Base-by-base conservation (phyloP, 2,329 filamentous ascomycete genomes). In the Amauroascus niger region DNA sequence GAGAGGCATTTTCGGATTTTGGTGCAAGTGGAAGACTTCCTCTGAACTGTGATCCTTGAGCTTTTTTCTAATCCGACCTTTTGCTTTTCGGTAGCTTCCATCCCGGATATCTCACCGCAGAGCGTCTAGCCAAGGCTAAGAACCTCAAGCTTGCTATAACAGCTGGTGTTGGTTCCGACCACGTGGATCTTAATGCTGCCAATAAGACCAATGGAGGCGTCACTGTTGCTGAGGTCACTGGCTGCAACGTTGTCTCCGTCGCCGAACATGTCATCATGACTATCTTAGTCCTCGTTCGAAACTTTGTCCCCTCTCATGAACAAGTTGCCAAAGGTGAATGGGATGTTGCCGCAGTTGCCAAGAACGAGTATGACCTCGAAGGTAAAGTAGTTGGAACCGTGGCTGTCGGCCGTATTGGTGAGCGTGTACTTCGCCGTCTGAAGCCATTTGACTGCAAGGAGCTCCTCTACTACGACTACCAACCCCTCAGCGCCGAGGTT, bases 251-350 rank as follows among this genome's bases (percentile, higher is more conserved):
- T 65, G 90, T 96, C 65, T 97, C 93, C 49, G 93, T 98, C 60
- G 93, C 93, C 57, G 93, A 98, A 82, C 93, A 98, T 77, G 93
- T 98, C 64, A 76, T 98, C 76, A 97, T 98, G 93, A 98, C 93
- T 71, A 97, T 97, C 74, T 86, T 98, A 50, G 74, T 84, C 61
- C 85, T 98, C 52, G 85, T 97, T 71, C 90, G 93, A 77, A 98
- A 98, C 85, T 98, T 96, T 69, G 89, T 95, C 52, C 93, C 93
- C 62, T 90, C 93, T 52, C 93, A 97, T 77, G 90, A 97, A 79
- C 84, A 88, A 80, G 86, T 98, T 67, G 79, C 83, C 72, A 74
- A 76, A 56, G 93, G 93, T 60, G 87, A 95, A 58, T 98, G 93
- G 93, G 80, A 98, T 69, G 93, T 98, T 50, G 93, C 93, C 57